Evolutionary conservation across 108 stramenopile species (phyloP), one percentile per base, ranked within the genome.

Genomic region (Cyclotella atomus): DNA sequence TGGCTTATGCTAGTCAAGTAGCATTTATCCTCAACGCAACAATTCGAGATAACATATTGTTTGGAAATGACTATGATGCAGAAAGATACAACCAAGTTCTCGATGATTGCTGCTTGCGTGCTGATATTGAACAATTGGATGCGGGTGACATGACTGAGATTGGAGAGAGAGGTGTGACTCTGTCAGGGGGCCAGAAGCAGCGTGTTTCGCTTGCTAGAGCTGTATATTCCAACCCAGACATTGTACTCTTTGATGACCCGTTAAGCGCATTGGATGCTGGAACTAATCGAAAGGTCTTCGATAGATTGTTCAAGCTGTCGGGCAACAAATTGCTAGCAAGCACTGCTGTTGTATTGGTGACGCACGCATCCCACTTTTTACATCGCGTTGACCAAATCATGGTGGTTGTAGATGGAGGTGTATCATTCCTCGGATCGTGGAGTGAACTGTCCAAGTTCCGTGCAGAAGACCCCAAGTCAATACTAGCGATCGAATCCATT

Each of bases 11-110:
- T 5, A 85, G 86, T 33, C 97, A 99, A 70, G 89, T 80, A 28
- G 85, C 97, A 7, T 99, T 97, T 69, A 97, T 99, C 54, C 78
- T 96, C 23, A 99, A 99, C 74, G 75, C 84, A 15, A 95, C 96
- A 6, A 21, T 99, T 10, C 82, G 94, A 3, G 98, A 98, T 6
- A 99, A 99, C 80, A 96, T 99, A 32, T 63, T 98, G 43, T 98
- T 98, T 75, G 99, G 99, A 19, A 59, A 69, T 24, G 57, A 66
- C 4, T 93, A 77, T 38, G 84, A 97, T 45, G 17, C 65, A 28
- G 86, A 86, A 10, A 71, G 87, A 23, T 99, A 99, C 87, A 73
- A 97, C 24, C 53, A 78, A 60, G 95, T 95, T 2, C 43, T 98
- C 14, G 83, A 89, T 45, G 94, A 88, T 17, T 98, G 97, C 71